Conservation (phyloP, 306 rosid species). For the Hylodesmum podocarpum region DNA sequence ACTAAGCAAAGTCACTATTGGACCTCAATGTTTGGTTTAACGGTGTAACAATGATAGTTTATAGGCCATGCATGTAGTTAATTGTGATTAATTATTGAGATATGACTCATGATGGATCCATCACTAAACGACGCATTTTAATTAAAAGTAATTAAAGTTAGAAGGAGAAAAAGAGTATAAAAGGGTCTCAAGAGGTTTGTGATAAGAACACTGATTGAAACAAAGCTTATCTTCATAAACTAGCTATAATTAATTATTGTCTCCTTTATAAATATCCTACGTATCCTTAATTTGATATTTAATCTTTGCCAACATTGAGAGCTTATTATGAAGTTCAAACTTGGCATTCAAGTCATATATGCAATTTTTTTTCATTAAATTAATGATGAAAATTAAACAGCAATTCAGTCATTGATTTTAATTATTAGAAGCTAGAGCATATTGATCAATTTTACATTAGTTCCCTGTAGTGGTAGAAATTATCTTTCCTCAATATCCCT, state of each 20-base stretch:
- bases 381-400: background rate
- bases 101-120: background rate
- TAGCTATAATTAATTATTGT: background rate
- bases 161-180: background rate
- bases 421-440: background rate
- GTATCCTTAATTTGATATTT: background rate
- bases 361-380: background rate
- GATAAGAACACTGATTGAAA: background rate
- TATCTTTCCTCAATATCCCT: background rate
- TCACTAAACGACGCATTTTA: background rate
- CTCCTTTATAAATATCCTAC: background rate
- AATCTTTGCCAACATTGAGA: background rate
- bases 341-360: background rate
- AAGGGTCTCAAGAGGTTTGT: background rate
- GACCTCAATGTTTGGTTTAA: background rate
- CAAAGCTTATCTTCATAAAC: background rate
- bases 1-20: background rate
- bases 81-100: background rate
- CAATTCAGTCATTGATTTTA: background rate
- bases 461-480: background rate
- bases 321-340: background rate
- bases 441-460: background rate
- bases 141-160: background rate
- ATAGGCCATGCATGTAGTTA: background rate
- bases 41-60: background rate